These are phyloP conservation scores for Cyclotella choctawhatcheeana DNA, from an alignment of 108 stramenopile species.

Conservation along the genomic window DNA sequence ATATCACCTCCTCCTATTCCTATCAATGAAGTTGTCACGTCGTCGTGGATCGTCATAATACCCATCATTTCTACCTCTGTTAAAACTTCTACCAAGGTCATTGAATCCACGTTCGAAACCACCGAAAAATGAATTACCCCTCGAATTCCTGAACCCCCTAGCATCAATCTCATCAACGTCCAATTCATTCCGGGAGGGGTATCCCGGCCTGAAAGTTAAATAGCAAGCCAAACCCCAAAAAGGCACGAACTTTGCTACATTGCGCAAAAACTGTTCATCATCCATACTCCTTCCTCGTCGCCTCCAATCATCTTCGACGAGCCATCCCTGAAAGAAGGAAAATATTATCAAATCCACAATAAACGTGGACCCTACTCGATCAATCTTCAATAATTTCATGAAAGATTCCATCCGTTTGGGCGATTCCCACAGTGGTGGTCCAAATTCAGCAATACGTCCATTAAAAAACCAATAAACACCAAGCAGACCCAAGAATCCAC, in stretches of 20 bases:
- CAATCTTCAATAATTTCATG: slow-evolving; percentile 68
- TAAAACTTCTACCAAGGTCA: background rate
- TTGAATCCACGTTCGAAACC: background rate
- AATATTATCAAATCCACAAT: slow-evolving; percentile 88
- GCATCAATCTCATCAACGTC: slow-evolving; percentile 11
- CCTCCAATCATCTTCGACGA: slow-evolving; percentile 86
- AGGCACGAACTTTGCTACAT: slow-evolving; percentile 75
- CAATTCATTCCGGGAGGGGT: slow-evolving; percentile 38
- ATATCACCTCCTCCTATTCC: background rate
- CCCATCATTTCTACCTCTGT: background rate
- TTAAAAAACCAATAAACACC: slow-evolving; percentile 73
- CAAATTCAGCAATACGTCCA: slow-evolving; percentile 71
- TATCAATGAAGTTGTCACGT: background rate
- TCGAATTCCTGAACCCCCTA: slow-evolving; percentile 2
- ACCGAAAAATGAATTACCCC: background rate
- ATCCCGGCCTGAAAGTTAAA: slow-evolving; percentile 61
- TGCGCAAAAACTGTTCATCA: slow-evolving; percentile 46
- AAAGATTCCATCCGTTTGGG: slow-evolving; percentile 58
- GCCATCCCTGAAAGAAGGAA: slow-evolving; percentile 87
- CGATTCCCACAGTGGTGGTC: slow-evolving; percentile 58
- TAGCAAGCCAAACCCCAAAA: slow-evolving; percentile 87
- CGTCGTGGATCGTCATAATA: background rate
- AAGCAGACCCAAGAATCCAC: slow-evolving; percentile 67
- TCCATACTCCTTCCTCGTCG: slow-evolving; percentile 62
- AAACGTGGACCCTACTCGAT: slow-evolving; percentile 85